Evolutionary conservation across 306 rosid genomes (phyloP), one percentile per base, ranked within the genome.

Genomic region (Pachyrhizus erosus): DNA sequence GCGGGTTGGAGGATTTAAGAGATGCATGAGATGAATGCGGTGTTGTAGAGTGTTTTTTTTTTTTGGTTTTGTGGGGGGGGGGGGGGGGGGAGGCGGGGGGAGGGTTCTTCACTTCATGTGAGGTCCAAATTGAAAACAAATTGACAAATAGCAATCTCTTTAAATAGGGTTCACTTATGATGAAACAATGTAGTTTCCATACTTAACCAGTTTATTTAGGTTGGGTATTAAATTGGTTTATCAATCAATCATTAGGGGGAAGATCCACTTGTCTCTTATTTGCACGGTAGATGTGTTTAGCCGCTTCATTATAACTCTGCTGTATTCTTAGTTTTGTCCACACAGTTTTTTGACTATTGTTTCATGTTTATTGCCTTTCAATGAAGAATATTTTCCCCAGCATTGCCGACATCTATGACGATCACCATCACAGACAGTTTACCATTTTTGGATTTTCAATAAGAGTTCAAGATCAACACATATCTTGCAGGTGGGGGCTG

Each of bases 401-500:
- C 75, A n/a, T 87, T 57, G 91, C 96, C 81, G 92, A 89, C 75
- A 68, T 92, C 89, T 91, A 89, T 89, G 94, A 83, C 81, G 80
- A 88, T 88, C 89, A 87, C 67, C 88, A 87, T 89, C 91, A 87
- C 89, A 89, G 89, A 90, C 87, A 78, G 70, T 86, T 86, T 83
- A 78, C 77, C 88, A 74, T 90, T 77, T 88, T 86, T 92, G 94
- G 92, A 67, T 88, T 86, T 86, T 94, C 85, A 83, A 71, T 86
- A 80, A 84, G 84, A 82, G 83, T 90, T 86, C 88, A 42, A 87
- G 88, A 43, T 84, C 91, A 73, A 79, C 88, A 54, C 88, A 75
- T 88, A 82, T 89, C 80, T 52, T 91, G 88, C 88, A 94, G 91
- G 92, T 92, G 96, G 96, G 96, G 93, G 71, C 84, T 66, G 83